Percentiles rank a stretch among this genome's conserved stretches.
phyloP scores from a whole-genome alignment of 169 alveolate species.

The Perkinsus olseni region DNA sequence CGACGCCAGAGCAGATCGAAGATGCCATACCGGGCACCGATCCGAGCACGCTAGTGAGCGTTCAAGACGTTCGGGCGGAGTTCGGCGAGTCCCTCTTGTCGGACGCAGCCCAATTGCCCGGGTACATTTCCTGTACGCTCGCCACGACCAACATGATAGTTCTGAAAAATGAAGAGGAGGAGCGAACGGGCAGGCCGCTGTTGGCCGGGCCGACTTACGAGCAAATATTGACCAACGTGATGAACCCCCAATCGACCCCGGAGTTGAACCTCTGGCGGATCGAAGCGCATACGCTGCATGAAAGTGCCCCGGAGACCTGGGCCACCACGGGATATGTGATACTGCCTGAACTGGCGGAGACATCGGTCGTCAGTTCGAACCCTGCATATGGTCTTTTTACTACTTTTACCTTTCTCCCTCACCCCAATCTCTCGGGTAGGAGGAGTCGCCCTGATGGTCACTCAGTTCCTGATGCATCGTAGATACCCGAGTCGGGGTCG shows the following conservation, averaged over 20 bases:
- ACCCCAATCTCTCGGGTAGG: background rate
- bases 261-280: slow-evolving; percentile 1
- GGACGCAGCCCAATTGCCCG: slow-evolving; percentile 4
- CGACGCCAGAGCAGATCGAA: background rate
- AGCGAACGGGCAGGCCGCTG: background rate
- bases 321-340: background rate
- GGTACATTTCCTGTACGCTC: background rate
- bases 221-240: background rate
- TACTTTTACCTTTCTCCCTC: background rate
- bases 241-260: slow-evolving; percentile 7
- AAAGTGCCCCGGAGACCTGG: slow-evolving; percentile 6
- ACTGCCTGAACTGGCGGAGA: background rate
- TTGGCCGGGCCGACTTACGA: slow-evolving; percentile 7
- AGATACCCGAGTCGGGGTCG: background rate
- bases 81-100: background rate
- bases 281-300: background rate
- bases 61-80: background rate
- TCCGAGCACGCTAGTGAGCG: background rate
- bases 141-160: background rate
- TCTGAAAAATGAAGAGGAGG: background rate
- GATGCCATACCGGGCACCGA: background rate
- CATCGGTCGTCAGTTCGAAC: background rate
- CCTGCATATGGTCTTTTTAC: slow-evolving; percentile 12
- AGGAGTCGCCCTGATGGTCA: background rate
- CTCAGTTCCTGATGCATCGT: background rate